These are phyloP conservation scores for cucumber (Cucumis sativus) DNA, from an alignment of 306 rosid species.

Conservation along the genomic window DNA sequence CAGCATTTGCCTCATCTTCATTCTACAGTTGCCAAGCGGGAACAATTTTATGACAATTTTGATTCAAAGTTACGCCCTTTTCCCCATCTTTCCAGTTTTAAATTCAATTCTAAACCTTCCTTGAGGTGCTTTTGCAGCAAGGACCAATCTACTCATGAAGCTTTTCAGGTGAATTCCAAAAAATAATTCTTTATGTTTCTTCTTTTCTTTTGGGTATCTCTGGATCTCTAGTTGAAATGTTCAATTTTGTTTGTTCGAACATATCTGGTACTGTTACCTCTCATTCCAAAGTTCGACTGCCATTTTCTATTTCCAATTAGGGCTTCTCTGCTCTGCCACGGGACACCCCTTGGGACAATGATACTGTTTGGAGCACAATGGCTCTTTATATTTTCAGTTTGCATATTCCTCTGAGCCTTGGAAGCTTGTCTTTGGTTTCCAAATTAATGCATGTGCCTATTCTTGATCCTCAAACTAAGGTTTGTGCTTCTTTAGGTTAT, in stretches of 20 bases:
- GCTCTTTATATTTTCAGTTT: constrained; percentile 53
- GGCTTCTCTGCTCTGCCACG: constrained; percentile 44
- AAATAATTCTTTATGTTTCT: neutral
- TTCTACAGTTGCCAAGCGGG: neutral
- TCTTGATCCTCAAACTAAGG: constrained; percentile 66
- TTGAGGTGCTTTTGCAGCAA: constrained; percentile 30
- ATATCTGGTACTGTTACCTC: neutral
- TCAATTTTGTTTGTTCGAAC: neutral
- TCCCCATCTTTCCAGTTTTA: neutral
- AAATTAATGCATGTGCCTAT: constrained; percentile 24
- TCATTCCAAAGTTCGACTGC: neutral
- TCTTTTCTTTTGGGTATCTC: neutral
- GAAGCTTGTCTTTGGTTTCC: constrained; percentile 55
- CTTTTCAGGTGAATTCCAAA: constrained; percentile 20
- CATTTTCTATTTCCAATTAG: constrained; percentile 13
- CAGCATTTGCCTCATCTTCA: constrained; percentile 8
- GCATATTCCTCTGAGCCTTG: constrained; percentile 86
- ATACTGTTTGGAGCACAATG: constrained; percentile 45
- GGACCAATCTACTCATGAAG: constrained; percentile 21
- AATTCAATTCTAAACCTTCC: constrained; percentile 13
- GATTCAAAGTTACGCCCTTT: neutral
- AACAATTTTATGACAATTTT: neutral
- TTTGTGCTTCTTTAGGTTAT: neutral
- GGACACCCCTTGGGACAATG: constrained; percentile 53
- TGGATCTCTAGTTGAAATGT: neutral